phyloP scores from a whole-genome alignment of 176 grass and related monocot species.

The Themeda triandra region DNA sequence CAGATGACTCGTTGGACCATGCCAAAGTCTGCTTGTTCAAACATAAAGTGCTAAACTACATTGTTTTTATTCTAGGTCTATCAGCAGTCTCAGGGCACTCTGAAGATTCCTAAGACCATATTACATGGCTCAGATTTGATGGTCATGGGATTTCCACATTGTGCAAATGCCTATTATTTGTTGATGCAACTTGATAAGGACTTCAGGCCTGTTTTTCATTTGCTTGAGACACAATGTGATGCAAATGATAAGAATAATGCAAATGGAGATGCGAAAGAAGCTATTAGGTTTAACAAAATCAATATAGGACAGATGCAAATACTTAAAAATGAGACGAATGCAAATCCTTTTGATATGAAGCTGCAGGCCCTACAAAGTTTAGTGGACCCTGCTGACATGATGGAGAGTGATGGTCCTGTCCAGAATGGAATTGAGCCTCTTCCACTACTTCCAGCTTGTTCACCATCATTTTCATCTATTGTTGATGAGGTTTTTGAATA shows the following conservation, averaged over 20 bases:
- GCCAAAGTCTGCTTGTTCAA: background rate
- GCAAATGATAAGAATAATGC: slow-evolving; percentile 48
- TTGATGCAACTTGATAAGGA: slow-evolving; percentile 94
- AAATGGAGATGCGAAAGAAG: slow-evolving; percentile 58
- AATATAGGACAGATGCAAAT: slow-evolving; percentile 74
- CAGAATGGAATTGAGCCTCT: slow-evolving; percentile 47
- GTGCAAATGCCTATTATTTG: slow-evolving; percentile 85
- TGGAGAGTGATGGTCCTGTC: slow-evolving; percentile 41
- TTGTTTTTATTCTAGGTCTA: slow-evolving; percentile 65
- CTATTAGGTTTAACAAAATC: slow-evolving; percentile 58
- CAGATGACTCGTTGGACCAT: background rate
- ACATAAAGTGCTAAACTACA: slow-evolving; percentile 9
- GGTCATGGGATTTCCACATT: slow-evolving; percentile 89
- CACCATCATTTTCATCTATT: slow-evolving; percentile 88
- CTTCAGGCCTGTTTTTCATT: slow-evolving; percentile 80
- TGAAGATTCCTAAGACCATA: slow-evolving; percentile 70
- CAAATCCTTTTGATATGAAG: slow-evolving; percentile 62
- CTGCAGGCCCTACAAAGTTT: slow-evolving; percentile 52
- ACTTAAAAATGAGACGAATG: slow-evolving; percentile 53
- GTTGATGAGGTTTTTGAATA: slow-evolving; percentile 92
- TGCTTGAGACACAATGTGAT: slow-evolving; percentile 67
- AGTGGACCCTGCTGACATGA: slow-evolving; percentile 41
- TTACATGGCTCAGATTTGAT: slow-evolving; percentile 71
- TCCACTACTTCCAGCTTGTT: slow-evolving; percentile 55
- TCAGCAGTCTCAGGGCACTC: slow-evolving; percentile 59